phyloP scores from a whole-genome alignment of 805 yeast species.

The Scheffersomyces lignosus region DNA sequence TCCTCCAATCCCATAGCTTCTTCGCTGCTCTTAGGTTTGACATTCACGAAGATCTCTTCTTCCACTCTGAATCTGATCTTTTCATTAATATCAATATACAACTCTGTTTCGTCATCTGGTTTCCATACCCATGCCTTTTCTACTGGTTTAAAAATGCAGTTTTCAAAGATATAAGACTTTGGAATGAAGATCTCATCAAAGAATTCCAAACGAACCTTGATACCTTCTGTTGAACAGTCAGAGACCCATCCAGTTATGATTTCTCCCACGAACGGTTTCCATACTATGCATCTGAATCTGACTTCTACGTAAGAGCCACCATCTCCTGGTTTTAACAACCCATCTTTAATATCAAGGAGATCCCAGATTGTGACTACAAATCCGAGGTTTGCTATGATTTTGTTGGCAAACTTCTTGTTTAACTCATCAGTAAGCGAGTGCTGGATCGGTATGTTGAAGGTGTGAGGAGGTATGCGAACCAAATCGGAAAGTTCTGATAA shows the following conservation, averaged over 20 bases:
- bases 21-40: constrained; percentile 73
- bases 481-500: constrained; percentile 79
- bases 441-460: constrained; percentile 69
- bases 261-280: constrained; percentile 95
- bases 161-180: constrained; percentile 75
- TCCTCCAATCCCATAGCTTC: constrained; percentile 40
- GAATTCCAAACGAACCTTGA: constrained; percentile 80
- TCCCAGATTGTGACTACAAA: constrained; percentile 86
- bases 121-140: constrained; percentile 98
- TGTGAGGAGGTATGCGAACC: constrained; percentile 84
- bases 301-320: constrained; percentile 83
- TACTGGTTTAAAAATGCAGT: constrained; percentile 59
- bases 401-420: constrained; percentile 82
- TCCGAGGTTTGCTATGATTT: constrained; percentile 81
- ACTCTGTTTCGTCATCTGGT: constrained; percentile 67
- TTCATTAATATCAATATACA: constrained; percentile 88
- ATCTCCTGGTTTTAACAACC: constrained; percentile 89
- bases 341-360: constrained; percentile 77
- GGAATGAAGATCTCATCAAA: constrained; percentile 94
- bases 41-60: constrained; percentile 80
- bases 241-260: constrained; percentile 90
- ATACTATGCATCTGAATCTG: constrained; percentile 72
- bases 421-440: constrained; percentile 78
- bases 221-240: constrained; percentile 83
- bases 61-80: constrained; percentile 90